Percentiles rank a stretch among this genome's conserved stretches.
phyloP scores from a whole-genome alignment of 768 basidiomycete species.

The Xanthoconium purpureum region DNA sequence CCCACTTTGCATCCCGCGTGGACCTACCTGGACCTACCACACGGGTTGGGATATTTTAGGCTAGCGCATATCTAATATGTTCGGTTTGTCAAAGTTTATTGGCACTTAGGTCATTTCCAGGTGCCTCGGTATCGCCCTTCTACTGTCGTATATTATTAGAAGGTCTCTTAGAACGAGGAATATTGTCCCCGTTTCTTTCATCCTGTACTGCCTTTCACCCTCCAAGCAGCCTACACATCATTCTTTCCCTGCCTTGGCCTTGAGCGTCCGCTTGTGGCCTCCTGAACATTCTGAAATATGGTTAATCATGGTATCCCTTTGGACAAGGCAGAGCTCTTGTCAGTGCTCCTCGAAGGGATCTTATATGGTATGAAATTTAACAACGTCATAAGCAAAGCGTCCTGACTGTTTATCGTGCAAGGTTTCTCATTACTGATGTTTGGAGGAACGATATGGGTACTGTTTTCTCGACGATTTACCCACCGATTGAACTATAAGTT shows the following conservation, averaged over 20 bases:
- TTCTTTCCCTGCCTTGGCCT: too few species aligned
- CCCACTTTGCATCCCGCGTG: too few species aligned
- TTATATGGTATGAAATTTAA: slow-evolving; percentile 10
- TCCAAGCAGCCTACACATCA: too few species aligned
- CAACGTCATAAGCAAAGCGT: not conserved
- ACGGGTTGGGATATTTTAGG: too few species aligned
- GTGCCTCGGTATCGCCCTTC: not conserved
- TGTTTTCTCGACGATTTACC: slow-evolving; percentile 10
- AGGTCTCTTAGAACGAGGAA: not conserved
- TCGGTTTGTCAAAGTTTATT: not conserved
- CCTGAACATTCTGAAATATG: not conserved
- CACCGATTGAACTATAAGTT: slow-evolving; percentile 15
- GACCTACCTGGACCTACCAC: too few species aligned
- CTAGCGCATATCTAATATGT: not conserved
- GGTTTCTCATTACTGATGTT: slow-evolving; percentile 37
- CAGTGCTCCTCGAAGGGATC: slow-evolving; percentile 7
- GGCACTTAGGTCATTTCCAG: too few species aligned
- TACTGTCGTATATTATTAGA: not conserved
- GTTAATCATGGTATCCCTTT: not conserved
- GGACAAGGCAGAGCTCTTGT: slow-evolving; percentile 4
- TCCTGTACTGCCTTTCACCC: not conserved
- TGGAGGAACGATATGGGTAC: slow-evolving; percentile 25
- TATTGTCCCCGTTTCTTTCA: not conserved
- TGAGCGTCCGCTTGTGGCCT: not conserved
- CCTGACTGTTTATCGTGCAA: not conserved